A percentile compares a stretch with the other conserved stretches of the same genome.
Evolutionary conservation across 2,329 filamentous ascomycete species (phyloP).

Genomic region (Alternaria atra): DNA sequence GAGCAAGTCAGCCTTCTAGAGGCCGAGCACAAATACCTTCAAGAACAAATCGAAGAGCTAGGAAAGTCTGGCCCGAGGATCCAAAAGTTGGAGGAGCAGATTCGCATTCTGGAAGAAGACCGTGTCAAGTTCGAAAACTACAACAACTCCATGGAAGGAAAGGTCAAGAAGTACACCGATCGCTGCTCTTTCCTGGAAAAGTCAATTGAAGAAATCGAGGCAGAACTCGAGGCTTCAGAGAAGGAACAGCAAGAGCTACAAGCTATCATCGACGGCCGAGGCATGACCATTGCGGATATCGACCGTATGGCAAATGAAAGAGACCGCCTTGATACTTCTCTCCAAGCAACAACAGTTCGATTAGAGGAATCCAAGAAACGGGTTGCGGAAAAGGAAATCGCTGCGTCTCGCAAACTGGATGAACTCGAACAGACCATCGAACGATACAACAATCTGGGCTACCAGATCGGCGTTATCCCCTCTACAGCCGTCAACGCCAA

Average conservation of each 20-base stretch:
- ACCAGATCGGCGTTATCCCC: constrained; percentile 92
- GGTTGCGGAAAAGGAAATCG: constrained; percentile 85
- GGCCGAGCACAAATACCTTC: constrained; percentile 80
- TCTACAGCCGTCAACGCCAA: constrained; percentile 84
- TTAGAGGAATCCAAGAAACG: constrained; percentile 86
- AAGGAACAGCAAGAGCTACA: constrained; percentile 83
- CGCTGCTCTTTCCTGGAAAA: constrained; percentile 84
- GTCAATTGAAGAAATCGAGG: constrained; percentile 83
- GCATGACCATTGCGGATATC: constrained; percentile 97
- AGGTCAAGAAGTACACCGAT: constrained; percentile 87
- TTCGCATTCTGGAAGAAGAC: constrained; percentile 93
- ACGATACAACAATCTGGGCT: constrained; percentile 91
- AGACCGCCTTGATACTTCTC: constrained; percentile 88
- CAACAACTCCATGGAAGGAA: constrained; percentile 82
- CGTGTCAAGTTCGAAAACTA: constrained; percentile 95
- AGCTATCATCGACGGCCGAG: constrained; percentile 87
- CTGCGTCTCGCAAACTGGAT: constrained; percentile 85
- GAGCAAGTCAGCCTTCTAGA: constrained; percentile 87
- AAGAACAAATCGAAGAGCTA: constrained; percentile 87
- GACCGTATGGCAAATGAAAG: constrained; percentile 98
- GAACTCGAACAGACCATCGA: constrained; percentile 92
- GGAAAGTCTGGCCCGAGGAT: constrained; percentile 87
- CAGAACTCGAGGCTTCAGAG: constrained; percentile 82
- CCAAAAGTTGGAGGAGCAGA: constrained; percentile 84
- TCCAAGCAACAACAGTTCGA: constrained; percentile 77